Base-by-base conservation (phyloP, 768 basidiomycete genomes). In the Coprinopsis strossmayeri region DNA sequence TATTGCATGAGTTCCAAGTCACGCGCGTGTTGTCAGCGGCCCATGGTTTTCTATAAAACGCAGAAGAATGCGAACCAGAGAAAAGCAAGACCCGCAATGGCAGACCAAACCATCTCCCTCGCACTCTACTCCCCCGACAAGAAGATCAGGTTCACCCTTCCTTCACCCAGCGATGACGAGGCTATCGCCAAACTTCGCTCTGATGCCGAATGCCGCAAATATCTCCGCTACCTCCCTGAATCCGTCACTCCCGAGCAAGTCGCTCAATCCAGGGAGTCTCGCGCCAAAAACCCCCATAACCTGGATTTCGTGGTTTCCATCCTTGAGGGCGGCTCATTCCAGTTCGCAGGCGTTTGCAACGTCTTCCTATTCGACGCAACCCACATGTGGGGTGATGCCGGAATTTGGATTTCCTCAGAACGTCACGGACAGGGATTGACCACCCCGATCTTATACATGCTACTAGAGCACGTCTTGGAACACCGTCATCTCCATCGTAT, bases 381-480 rank as follows among this genome's bases (percentile, higher is more conserved):
- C 7, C 56, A 68, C 50, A 54, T 55, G 5, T 68, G 67, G 11
- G 72, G 72, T 53, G 71, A 76, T 50, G 58, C 61, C 2, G 73
- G 74, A 12, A 69, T 77, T 49, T 50, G 71, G 18, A 53, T 76
- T 34, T 50, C 56, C 25, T 66, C 71, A 3, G 64, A 68, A 18
- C 49, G 61, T 5, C 68, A 71, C 26, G 62, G 69, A 25, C 58
- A 61, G 26, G 69, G 69, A 1, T 51, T 72, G 40, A 73, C 68
- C 28, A 76, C 74, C 11, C 75, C 75, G 41, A 61, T 69, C 10
- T 57, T 77, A 23, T 71, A 75, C 50, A 59, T 61, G 10, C 25
- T 73, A 15, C 53, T 77, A 35, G 55, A 57, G 50, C 69, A 69
- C 48, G 61, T 65, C 0, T 76, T 77, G 49, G 74, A 74, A 48